Evolutionary conservation across 192 early-diverging fungal species (phyloP), one percentile per base, ranked within the genome.

Genomic region (Pilaira anomala): DNA sequence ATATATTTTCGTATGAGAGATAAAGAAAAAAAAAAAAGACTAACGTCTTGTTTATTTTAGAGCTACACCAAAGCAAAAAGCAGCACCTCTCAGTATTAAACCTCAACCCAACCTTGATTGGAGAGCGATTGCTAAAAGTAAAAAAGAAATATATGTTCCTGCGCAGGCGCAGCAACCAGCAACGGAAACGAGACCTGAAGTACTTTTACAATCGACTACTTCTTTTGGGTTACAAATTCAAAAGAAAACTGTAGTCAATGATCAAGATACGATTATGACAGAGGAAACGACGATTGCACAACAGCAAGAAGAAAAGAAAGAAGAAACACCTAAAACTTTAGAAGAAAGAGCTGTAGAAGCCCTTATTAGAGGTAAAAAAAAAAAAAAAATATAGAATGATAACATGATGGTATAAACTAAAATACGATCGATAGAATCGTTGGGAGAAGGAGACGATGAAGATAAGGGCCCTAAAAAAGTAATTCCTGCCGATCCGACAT

Each of bases 21-120:
- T 12, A 26, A 49, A 33, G 41, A 52, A 28, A 51, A 53, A 53
- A 42, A 53, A 53, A 64, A 11, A 55, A 33, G 16, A 56, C 7
- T 42, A 18, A 45, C 21, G 13, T 33, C 7, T 48, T 26, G 42
- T 3, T 50, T 36, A 13, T 30, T 62, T 28, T 48, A 82, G 80
- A 54, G 36, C 75, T 24, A 57, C 29, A 21, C 71, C 75, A 24
- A 65, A 70, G 44, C 64, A 67, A 51, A 62, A 74, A 40, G 22
- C 62, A 4, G 67, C 75, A 33, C 61, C 68, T 29, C 54, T 82
- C 19, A 59, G 72, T 7, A 82, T 82, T 50, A 73, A 75, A 44
- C 67, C 78, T 46, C 54, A 68, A 25, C 61, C 71, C 22, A 79
- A 82, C 46, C 57, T 62, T 40, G 73, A 79, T 39, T 82, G 75